Evolutionary conservation across 2,329 filamentous ascomycete species (phyloP), one percentile per base, ranked within the genome.

Genomic region (Pseudopyrenochaeta lycopersici): DNA sequence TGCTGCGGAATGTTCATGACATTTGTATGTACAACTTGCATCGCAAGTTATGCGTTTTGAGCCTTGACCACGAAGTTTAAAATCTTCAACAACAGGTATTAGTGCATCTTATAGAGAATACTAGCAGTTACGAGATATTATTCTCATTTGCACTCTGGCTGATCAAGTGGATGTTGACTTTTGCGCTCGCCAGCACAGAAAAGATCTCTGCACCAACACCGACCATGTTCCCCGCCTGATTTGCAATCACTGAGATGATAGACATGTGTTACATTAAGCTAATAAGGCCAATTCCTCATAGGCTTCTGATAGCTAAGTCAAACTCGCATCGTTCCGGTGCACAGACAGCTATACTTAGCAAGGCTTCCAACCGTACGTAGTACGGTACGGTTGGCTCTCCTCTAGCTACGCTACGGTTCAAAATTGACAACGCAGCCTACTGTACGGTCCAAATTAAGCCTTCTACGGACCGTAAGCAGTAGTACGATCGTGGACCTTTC

Each of bases 121-220:
- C 11, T 38, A 27, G 23, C 9, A 38, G 30, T n/a, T 15, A 46
- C 43, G 91, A 96, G 56, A 97, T 97, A 75, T 97, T 97, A 77
- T 97, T 97, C 81, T 98, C 93, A 72, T 92, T 97, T 23, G 94
- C 93, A 64, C 92, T 92, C 95, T 98, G 94, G 17, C 90, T 96
- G 65, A 98, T 97, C 92, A 97, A 96, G 78, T 97, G 93, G 66
- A 98, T 90, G 75, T 97, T 98, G 68, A 98, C 87, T 64, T 89
- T 88, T 72, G 96, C 91, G 44, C 92, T 54, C 15, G 56, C 94
- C 14, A 98, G 82, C 1, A 92, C 94, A 36, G 89, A 90, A 76
- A 97, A 97, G 90, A 97, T 97, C 64, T 86, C 87, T 17, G 93
- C 93, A 2, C 91, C 90, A 55, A 97, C 90, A 51, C 94, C 94